Evolutionary conservation across 352 stramenopile species (phyloP).

Genomic region (Phytopythium chamaehyphon): DNA sequence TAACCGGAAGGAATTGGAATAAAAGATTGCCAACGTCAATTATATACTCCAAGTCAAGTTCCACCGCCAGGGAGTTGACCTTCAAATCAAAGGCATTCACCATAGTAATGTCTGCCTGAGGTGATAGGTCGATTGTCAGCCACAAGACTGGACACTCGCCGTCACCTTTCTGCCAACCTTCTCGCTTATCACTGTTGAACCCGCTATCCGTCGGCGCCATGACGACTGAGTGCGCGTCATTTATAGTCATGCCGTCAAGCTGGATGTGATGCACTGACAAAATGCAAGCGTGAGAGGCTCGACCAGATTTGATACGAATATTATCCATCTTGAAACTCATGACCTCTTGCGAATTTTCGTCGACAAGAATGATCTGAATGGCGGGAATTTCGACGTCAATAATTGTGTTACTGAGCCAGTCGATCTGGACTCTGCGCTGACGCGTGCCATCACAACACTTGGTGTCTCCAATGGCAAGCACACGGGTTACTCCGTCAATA

Average conservation of each 20-base stretch:
- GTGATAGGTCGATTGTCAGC: constrained; percentile 57
- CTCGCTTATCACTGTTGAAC: constrained; percentile 85
- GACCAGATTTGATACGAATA: constrained; percentile 54
- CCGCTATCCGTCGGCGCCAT: constrained; percentile 77
- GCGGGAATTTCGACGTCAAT: constrained; percentile 75
- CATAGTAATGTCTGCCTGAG: constrained; percentile 63
- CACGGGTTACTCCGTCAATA: constrained; percentile 75
- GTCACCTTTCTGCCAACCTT: constrained; percentile 73
- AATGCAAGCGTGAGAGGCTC: constrained; percentile 39
- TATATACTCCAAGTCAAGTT: constrained; percentile 81
- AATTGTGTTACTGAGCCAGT: constrained; percentile 72
- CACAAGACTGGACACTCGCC: constrained; percentile 72
- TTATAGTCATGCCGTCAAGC: constrained; percentile 80
- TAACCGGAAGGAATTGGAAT: constrained; percentile 66
- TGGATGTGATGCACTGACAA: constrained; percentile 82
- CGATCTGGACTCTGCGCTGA: constrained; percentile 45
- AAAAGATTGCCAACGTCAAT: constrained; percentile 66
- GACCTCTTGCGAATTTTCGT: constrained; percentile 68
- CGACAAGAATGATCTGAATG: constrained; percentile 78
- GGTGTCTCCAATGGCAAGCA: constrained; percentile 76
- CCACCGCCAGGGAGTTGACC: constrained; percentile 63
- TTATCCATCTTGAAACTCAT: constrained; percentile 87
- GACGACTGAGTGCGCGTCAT: constrained; percentile 69
- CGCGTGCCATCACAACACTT: constrained; percentile 53
- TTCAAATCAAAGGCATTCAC: constrained; percentile 78